Evolutionary conservation across 1,139 yeast genomes (phyloP).

Genomic region (Debaryomycetaceae sp.): DNA sequence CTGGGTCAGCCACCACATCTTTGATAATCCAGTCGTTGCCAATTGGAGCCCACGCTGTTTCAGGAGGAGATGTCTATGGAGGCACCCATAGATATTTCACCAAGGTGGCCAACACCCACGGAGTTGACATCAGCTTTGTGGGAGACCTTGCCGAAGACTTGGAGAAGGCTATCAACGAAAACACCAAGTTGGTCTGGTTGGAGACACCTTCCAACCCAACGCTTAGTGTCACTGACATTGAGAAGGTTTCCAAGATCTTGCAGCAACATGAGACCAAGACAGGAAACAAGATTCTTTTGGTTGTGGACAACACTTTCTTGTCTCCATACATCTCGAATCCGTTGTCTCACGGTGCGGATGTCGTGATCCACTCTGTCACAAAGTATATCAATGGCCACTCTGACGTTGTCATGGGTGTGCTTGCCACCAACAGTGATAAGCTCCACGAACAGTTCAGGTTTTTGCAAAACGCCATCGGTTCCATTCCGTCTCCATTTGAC

Average conservation of each 20-base stretch:
- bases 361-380: conserved; percentile 86
- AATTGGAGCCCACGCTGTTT: conserved; percentile 68
- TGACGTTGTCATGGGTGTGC: conserved; percentile 85
- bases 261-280: conserved; percentile 45
- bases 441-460: conserved; percentile 66
- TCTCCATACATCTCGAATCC: conserved; percentile 93
- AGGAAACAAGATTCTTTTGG: conserved; percentile 52
- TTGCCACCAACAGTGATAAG: conserved; percentile 63
- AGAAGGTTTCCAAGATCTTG: conserved; percentile 53
- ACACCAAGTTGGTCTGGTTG: conserved; percentile 80
- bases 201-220: conserved; percentile 92
- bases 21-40: conserved; percentile 72
- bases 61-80: conserved; percentile 88
- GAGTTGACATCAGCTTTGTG: conserved; percentile 68
- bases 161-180: conserved; percentile 50
- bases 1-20: conserved; percentile 88
- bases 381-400: conserved; percentile 92
- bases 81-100: conserved; percentile 93
- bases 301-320: conserved; percentile 90
- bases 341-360: conserved; percentile 76
- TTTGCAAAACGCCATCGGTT: conserved; percentile 86
- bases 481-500: conserved; percentile 87
- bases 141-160: conserved; percentile 61
- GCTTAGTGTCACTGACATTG: conserved; percentile 68
- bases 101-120: conserved; percentile 78